Evolutionary conservation across 1,139 yeast genomes (phyloP), one percentile per base, ranked within the genome.

Genomic region (Geotrichum macrosporum): DNA sequence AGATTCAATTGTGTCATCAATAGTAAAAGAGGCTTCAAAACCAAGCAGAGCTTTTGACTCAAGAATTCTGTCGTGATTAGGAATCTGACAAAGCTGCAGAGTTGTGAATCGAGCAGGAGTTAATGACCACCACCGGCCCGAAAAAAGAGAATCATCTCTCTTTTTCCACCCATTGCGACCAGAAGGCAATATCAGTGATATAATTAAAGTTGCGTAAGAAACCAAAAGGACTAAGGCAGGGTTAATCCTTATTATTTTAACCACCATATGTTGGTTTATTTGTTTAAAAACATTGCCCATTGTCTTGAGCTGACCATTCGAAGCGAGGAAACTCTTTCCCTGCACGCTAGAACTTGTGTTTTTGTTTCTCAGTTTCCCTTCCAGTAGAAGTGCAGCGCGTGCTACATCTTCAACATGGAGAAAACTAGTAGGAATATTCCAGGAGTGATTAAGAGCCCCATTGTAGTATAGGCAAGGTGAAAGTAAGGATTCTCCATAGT

Each of bases 381-480:
- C 66, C 31, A 55, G 52, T 5, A 57, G 48, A 19, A 63, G 54
- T 13, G 58, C 57, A 4, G 60, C 65, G 5, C 62, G 52, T 12
- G 55, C 64, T 3, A 61, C 57, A 43, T 63, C 67, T 47, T 63
- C 67, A 4, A 63, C 64, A 36, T 63, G 62, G n/a, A 62, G 45
- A n/a, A 63, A 40, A 16, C 56, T 36, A 4, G 57, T 39, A 1
- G 66, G 65, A 4, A 56, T 53, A n/a, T 50, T 47, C 49, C 55
- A 48, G 8, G 59, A 53, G 46, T 61, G 65, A 19, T 56, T 46
- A 5, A 59, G 45, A 6, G 57, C 62, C 4, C 57, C 57, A 16
- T 54, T 54, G 35, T 54, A 51, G 18, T 41, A 44, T 19, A 63
- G 32, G 3, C 59, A 57, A 1, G 65, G 63, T 3, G 57, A 50